Conservation (phyloP, 2,329 filamentous ascomycete genomes). For the Dothideomycetidae sp. region DNA sequence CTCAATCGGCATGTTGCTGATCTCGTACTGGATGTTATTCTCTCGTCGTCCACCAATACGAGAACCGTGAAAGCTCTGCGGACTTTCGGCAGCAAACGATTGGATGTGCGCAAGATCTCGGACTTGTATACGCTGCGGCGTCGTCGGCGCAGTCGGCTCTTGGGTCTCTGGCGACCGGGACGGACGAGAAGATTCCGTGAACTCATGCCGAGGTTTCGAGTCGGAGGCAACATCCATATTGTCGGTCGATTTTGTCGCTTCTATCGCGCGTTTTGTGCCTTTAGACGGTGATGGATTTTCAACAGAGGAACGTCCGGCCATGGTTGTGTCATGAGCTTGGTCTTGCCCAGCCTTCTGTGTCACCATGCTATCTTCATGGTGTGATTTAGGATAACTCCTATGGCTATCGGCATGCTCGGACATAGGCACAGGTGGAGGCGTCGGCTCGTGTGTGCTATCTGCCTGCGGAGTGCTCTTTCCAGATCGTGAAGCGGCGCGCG, state of each 20-base stretch:
- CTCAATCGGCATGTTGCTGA: slow-evolving; percentile 90
- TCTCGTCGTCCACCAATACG: slow-evolving; percentile 31
- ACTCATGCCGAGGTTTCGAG: not conserved
- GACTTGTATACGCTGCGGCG: slow-evolving; percentile 57
- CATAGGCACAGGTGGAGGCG: slow-evolving; percentile 10
- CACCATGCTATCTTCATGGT: slow-evolving; percentile 4
- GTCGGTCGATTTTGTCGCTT: slow-evolving; percentile 3
- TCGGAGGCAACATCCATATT: not conserved
- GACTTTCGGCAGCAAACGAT: slow-evolving; percentile 57
- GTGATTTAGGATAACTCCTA: slow-evolving; percentile 8
- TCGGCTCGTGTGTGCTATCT: slow-evolving; percentile 5
- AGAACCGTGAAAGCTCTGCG: slow-evolving; percentile 23
- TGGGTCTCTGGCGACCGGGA: slow-evolving; percentile 20
- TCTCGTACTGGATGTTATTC: slow-evolving; percentile 63
- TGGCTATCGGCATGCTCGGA: slow-evolving; percentile 9
- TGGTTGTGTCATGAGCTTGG: not conserved
- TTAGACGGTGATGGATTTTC: not conserved
- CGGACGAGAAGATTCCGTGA: slow-evolving; percentile 28
- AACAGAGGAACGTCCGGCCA: slow-evolving; percentile 2
- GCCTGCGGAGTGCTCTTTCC: slow-evolving; percentile 6
- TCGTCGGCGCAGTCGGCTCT: slow-evolving; percentile 21
- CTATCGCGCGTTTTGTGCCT: not conserved
- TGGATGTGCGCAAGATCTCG: slow-evolving; percentile 85
- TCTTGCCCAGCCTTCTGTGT: slow-evolving; percentile 7
- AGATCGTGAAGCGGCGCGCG: slow-evolving; percentile 5